Base-by-base conservation (phyloP, 1,284 basidiomycete genomes). In the Melampsora occidentalis region DNA sequence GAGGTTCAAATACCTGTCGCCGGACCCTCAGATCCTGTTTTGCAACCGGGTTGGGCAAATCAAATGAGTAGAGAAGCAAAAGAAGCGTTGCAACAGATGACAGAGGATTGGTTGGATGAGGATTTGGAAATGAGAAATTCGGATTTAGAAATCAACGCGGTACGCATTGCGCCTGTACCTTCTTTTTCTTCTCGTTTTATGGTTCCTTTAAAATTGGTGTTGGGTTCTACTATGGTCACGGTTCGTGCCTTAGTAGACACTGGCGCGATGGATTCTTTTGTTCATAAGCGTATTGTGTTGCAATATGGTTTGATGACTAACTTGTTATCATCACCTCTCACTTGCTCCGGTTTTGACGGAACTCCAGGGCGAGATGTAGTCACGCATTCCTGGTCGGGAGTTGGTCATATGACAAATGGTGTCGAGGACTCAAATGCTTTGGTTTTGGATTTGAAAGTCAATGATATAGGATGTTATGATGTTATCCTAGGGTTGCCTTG, bases 401-500 rank as follows among this genome's bases (percentile, higher is more conserved):
- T 22, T 10, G 31, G 22, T n/a, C 9, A 46, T 46, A 12, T 14
- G 42, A 46, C 42, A 3, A 46, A 46, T 16, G 42, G 42, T 12
- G 0, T 46, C 3, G 10, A 46, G 1, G 2, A n/a, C 10, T 22
- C 31, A 4, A 9, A 10, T 61, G 16, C 3, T n/a, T 61, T 61
- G 22, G 31, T 61, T 16, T 31, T 61, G 10, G 22, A 61, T 61
- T 12, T 39, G 9, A 48, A 71, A 63, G 42, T 71, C 2, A 49
- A 31, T 25, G 16, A 42, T 28, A 18, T 71, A n/a, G 61, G 25
- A 6, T 48, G 22, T 7, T 59, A 46, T 35, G 39, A 63, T 51
- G 28, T 71, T 2, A 71, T 71, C 9, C 31, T 71, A 0, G 69
- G 69, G 12, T 18, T 62, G 1, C 69, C 69, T 22, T 71, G 69